A percentile compares a stretch with the other conserved stretches of the same genome.
Evolutionary conservation across 371 early-diverging fungal genomes (phyloP).

Genomic region (Mortierella sp.): DNA sequence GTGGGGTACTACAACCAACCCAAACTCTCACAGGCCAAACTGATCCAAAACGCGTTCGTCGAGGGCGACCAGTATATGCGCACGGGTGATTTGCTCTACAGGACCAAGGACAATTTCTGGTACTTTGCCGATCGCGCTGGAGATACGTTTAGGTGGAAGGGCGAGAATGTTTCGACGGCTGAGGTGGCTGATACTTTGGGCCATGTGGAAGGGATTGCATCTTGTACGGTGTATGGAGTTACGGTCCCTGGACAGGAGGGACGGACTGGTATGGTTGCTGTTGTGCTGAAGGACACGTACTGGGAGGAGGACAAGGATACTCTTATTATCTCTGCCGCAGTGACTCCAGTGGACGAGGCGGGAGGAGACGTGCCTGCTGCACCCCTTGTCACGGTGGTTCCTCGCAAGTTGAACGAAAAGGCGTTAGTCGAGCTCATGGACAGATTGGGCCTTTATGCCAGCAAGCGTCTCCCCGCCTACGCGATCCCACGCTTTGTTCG

Average conservation of each 20-base stretch:
- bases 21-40: slow-evolving; percentile 33
- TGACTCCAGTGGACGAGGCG: not conserved
- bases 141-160: slow-evolving; percentile 83
- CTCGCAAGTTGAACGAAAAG: slow-evolving; percentile 17
- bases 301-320: not conserved
- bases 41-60: slow-evolving; percentile 37
- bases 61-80: slow-evolving; percentile 72
- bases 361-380: not conserved
- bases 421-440: slow-evolving; percentile 23
- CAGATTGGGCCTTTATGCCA: slow-evolving; percentile 15
- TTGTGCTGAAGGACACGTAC: slow-evolving; percentile 59
- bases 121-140: slow-evolving; percentile 84
- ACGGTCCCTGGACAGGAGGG: slow-evolving; percentile 71
- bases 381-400: not conserved
- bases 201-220: slow-evolving; percentile 66
- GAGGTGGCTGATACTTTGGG: slow-evolving; percentile 74
- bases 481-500: slow-evolving; percentile 54
- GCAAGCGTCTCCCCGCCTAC: slow-evolving; percentile 38
- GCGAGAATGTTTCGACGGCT: slow-evolving; percentile 77
- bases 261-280: slow-evolving; percentile 82
- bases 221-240: slow-evolving; percentile 77
- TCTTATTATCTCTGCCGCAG: not conserved
- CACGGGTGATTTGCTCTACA: slow-evolving; percentile 76
- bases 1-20: slow-evolving; percentile 53
- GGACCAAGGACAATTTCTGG: slow-evolving; percentile 64